A percentile compares a stretch with the other conserved stretches of the same genome.
These are phyloP conservation scores for Santalum album DNA, from an alignment of 164 flowering plant species.

Conservation along the genomic window DNA sequence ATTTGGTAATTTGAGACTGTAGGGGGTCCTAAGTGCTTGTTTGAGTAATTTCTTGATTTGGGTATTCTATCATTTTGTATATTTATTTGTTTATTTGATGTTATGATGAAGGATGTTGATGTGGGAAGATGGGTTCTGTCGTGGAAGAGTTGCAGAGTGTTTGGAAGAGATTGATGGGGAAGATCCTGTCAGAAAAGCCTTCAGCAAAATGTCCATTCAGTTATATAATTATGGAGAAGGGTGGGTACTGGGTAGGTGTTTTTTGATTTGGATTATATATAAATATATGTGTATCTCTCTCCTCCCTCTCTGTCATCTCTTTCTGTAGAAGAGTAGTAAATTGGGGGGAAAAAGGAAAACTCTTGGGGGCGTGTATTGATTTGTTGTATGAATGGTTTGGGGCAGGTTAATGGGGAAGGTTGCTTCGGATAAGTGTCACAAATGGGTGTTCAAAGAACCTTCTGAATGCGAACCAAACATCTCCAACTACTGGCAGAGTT, in stretches of 20 bases:
- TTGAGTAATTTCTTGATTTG: slow-evolving; percentile 1
- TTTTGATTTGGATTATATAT: slow-evolving; percentile 10
- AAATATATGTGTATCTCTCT: too few species aligned
- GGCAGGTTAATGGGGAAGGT: slow-evolving; percentile 99
- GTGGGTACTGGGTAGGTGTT: slow-evolving; percentile 98
- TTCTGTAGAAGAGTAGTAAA: neutral
- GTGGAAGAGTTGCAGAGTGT: slow-evolving; percentile 62
- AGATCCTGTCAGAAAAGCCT: slow-evolving; percentile 89
- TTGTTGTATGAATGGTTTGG: slow-evolving; percentile 19
- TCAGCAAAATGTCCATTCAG: slow-evolving; percentile 99
- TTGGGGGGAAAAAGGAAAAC: neutral
- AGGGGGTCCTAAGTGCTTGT: neutral
- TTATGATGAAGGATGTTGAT: slow-evolving; percentile 73
- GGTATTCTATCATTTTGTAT: neutral
- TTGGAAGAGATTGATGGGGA: slow-evolving; percentile 78
- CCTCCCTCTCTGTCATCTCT: slow-evolving; percentile 1
- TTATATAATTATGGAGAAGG: slow-evolving; percentile 99
- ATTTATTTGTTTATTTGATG: neutral
- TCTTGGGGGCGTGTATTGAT: slow-evolving; percentile 5
- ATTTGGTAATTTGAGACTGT: slow-evolving; percentile 2
- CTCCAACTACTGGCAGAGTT: slow-evolving; percentile 99
- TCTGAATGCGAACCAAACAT: slow-evolving; percentile 88
- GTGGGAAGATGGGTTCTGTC: slow-evolving; percentile 99
- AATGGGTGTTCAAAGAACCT: slow-evolving; percentile 99
- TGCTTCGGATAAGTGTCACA: slow-evolving; percentile 99